These are phyloP conservation scores for Alternaria dauci DNA, from an alignment of 2,329 filamentous ascomycete species.

Conservation along the genomic window DNA sequence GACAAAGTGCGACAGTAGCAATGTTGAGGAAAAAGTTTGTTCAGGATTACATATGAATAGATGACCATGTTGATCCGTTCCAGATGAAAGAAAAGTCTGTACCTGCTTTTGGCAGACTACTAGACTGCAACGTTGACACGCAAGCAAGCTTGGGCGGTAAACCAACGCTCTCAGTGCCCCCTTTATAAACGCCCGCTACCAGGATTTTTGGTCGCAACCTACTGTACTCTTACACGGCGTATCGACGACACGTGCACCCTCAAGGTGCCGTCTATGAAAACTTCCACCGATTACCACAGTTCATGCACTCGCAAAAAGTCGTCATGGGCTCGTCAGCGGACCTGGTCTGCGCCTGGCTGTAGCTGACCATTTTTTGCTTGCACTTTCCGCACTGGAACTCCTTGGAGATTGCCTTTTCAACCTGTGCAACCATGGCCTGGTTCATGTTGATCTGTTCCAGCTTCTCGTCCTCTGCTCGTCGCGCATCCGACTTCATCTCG, in stretches of 20 bases:
- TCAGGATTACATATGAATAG: not conserved
- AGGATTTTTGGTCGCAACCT: conserved; percentile 3
- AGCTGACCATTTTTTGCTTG: conserved; percentile 91
- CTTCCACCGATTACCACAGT: conserved; percentile 63
- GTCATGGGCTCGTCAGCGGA: conserved; percentile 89
- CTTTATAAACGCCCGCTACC: conserved; percentile 14
- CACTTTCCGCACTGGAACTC: conserved; percentile 91
- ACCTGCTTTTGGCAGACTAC: not conserved
- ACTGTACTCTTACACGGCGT: conserved; percentile 7
- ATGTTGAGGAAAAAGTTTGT: not conserved
- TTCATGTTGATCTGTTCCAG: conserved; percentile 94
- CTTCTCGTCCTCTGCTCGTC: conserved; percentile 76
- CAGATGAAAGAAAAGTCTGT: not conserved
- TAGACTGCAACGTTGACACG: not conserved
- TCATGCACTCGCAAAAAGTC: conserved; percentile 64
- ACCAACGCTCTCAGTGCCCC: conserved; percentile 18
- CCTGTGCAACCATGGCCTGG: conserved; percentile 92
- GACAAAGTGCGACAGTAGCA: no score
- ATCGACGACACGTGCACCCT: not conserved
- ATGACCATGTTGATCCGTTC: not conserved
- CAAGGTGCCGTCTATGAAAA: conserved; percentile 38
- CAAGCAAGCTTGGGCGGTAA: not conserved
- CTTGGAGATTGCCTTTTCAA: conserved; percentile 87
- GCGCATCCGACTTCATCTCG: conserved; percentile 88
- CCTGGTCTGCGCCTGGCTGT: conserved; percentile 94